These are phyloP conservation scores for Aspergillus sclerotiicarbonarius DNA, from an alignment of 495 filamentous ascomycete species.

Conservation along the genomic window DNA sequence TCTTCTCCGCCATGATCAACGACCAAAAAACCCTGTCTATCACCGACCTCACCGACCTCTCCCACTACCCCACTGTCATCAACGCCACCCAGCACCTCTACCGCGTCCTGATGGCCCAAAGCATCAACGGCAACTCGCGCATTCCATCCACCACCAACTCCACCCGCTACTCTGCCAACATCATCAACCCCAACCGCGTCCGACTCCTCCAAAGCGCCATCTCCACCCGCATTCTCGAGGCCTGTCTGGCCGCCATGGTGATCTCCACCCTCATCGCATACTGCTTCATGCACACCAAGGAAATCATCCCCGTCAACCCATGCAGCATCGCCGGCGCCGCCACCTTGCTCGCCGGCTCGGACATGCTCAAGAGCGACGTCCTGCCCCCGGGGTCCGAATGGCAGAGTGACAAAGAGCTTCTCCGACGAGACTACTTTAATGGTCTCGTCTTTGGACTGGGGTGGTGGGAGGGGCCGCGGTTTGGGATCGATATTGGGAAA, in stretches of 20 bases:
- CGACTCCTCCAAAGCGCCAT: constrained; percentile 28
- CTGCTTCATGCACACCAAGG: constrained; percentile 22
- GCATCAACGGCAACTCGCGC: constrained; percentile 2
- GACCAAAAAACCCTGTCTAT: constrained; percentile 1
- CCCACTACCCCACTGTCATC: background rate
- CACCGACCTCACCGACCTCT: background rate
- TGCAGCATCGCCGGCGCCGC: constrained; percentile 31
- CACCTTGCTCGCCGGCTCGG: constrained; percentile 27
- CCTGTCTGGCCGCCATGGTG: constrained; percentile 23
- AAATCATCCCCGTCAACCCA: constrained; percentile 28
- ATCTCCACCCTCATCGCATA: constrained; percentile 20
- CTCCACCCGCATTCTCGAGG: constrained; percentile 33
- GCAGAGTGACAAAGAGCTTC: constrained; percentile 14
- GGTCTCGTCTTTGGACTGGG: constrained; percentile 12
- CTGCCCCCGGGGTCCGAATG: constrained; percentile 14
- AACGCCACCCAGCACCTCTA: constrained; percentile 11
- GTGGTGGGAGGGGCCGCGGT: constrained; percentile 12
- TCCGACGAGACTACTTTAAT: constrained; percentile 4
- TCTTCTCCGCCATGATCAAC: constrained; percentile 7
- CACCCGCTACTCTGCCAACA: constrained; percentile 4
- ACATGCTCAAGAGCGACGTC: constrained; percentile 9
- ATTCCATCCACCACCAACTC: background rate
- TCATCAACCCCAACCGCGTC: constrained; percentile 3
- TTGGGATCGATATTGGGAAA: constrained; percentile 10
- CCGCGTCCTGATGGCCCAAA: constrained; percentile 11